Percentiles rank a stretch among this genome's conserved stretches.
phyloP scores from a whole-genome alignment of 139 green algal species.

The Tetratostichococcus sp. region DNA sequence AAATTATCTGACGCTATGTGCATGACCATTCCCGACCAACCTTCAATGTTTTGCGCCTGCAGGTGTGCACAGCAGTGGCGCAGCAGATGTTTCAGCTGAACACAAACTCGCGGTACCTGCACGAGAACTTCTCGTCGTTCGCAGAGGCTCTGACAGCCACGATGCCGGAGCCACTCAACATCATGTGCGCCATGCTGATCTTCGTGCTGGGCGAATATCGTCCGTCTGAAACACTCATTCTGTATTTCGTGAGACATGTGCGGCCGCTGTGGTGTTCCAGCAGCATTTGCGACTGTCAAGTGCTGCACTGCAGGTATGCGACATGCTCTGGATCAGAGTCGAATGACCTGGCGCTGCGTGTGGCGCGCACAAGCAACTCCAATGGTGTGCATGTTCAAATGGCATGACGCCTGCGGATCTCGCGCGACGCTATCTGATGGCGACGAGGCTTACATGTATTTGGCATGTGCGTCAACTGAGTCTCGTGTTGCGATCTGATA shows the following conservation, averaged over 20 bases:
- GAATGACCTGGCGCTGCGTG: conserved; percentile 71
- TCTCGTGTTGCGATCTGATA: no score
- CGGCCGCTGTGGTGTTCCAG: not conserved
- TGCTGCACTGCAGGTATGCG: not conserved
- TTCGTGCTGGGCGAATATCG: no score
- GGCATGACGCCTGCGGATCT: no score
- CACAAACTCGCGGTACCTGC: conserved; percentile 74
- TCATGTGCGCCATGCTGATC: conserved; percentile 1
- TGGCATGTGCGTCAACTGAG: no score
- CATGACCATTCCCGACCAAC: no score
- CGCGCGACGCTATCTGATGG: no score
- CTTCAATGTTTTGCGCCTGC: not conserved
- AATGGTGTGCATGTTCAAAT: not conserved
- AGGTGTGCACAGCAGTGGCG: conserved; percentile 56
- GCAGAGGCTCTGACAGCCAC: conserved; percentile 44
- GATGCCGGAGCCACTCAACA: conserved; percentile 41
- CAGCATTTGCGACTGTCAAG: no score
- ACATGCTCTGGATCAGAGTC: conserved; percentile 59
- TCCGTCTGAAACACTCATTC: no score
- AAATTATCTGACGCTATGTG: no score
- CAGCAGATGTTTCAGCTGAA: conserved; percentile 67
- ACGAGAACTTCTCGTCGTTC: conserved; percentile 39
- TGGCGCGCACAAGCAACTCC: conserved; percentile 21
- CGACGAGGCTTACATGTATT: no score
- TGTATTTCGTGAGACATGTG: no score